Percentiles rank a stretch among this genome's conserved stretches.
These are phyloP conservation scores for Cladorrhinum sp. DNA, from an alignment of 2,329 filamentous ascomycete genomes.

Conservation along the genomic window DNA sequence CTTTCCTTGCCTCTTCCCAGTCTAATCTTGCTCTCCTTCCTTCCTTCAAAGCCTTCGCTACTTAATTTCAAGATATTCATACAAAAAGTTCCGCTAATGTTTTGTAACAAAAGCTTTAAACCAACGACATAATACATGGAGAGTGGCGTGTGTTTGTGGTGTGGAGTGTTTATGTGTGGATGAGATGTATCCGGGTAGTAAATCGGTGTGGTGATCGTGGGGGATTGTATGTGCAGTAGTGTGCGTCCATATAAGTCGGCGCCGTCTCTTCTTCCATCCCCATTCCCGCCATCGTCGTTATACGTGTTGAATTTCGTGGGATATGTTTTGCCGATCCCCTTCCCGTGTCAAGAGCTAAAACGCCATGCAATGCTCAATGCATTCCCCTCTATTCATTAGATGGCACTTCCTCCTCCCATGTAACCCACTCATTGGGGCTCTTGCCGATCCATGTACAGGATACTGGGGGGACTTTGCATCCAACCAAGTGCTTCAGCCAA, in stretches of 20 bases:
- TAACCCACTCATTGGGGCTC: not conserved
- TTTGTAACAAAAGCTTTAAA: not conserved
- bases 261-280: not conserved
- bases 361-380: not conserved
- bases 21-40: not conserved
- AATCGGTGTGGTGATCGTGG: not conserved
- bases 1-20: not conserved
- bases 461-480: not conserved
- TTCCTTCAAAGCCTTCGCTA: not conserved
- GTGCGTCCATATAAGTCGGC: not conserved
- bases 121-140: not conserved
- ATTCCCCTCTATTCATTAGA: not conserved
- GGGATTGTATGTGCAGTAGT: not conserved
- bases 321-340: not conserved
- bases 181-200: not conserved
- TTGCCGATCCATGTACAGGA: not conserved
- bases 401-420: not conserved
- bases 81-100: not conserved
- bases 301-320: not conserved
- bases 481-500: not conserved
- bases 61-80: not conserved
- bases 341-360: not conserved
- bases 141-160: not conserved
- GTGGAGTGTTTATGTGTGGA: not conserved
- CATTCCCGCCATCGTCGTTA: not conserved